phyloP scores from a whole-genome alignment of 2,329 filamentous ascomycete genomes.

The Colletotrichum graminicola region DNA sequence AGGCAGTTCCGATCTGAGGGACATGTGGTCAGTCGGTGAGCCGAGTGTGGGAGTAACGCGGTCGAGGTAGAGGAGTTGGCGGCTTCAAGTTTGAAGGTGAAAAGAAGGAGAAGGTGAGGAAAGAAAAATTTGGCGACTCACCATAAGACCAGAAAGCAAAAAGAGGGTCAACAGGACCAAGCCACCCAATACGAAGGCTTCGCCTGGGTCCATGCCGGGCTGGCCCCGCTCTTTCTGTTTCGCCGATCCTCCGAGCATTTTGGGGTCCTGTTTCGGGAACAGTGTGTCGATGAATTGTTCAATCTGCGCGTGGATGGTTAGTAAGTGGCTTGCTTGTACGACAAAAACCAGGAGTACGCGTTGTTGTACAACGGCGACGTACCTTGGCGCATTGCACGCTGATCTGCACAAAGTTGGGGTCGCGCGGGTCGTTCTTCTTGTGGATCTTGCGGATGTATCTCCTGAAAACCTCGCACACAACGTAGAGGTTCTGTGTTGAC shows the following conservation, averaged over 20 bases:
- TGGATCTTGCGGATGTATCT: conserved; percentile 84
- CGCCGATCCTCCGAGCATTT: conserved; percentile 62
- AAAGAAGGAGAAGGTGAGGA: neutral
- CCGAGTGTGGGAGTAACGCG: neutral
- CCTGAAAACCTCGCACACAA: conserved; percentile 86
- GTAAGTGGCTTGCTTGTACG: conserved; percentile 24
- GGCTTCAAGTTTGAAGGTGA: neutral
- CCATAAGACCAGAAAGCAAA: conserved; percentile 82
- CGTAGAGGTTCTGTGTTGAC: conserved; percentile 88
- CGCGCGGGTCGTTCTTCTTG: conserved; percentile 92
- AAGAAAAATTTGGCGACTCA: conserved; percentile 55
- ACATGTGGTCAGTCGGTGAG: neutral
- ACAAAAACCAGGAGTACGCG: neutral
- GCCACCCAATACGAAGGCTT: conserved; percentile 74
- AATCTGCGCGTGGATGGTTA: conserved; percentile 67
- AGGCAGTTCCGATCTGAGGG: conserved; percentile 79
- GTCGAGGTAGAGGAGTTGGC: neutral
- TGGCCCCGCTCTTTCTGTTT: conserved; percentile 56
- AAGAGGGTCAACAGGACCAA: conserved; percentile 77
- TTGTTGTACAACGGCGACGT: conserved; percentile 37
- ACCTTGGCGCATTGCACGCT: conserved; percentile 91
- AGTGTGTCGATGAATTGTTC: conserved; percentile 96
- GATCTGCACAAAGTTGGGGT: conserved; percentile 93
- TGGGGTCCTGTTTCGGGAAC: conserved; percentile 86
- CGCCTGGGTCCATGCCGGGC: conserved; percentile 64